Evolutionary conservation across 352 stramenopile genomes (phyloP).

Genomic region (Globisporangium sylvaticum): DNA sequence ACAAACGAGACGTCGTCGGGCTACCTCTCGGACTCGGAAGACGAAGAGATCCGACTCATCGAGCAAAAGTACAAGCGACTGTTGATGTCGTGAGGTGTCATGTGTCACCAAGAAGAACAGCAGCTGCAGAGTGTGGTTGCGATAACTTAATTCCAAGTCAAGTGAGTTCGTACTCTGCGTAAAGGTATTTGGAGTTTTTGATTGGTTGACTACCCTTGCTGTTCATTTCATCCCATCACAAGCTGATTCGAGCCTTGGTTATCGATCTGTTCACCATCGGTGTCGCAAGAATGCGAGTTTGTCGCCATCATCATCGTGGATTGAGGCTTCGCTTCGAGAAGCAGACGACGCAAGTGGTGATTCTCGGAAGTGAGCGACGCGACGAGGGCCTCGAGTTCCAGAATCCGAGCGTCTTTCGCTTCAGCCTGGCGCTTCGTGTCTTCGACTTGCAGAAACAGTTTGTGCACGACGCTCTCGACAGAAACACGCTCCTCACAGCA

Average conservation of each 20-base stretch:
- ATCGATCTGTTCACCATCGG: not conserved
- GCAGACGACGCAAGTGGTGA: not conserved
- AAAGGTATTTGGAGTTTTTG: not conserved
- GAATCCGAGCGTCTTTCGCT: constrained; percentile 21
- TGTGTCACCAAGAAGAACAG: not conserved
- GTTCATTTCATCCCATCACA: not conserved
- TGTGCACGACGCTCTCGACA: constrained; percentile 29
- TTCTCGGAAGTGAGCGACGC: constrained; percentile 20
- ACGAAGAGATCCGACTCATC: constrained; percentile 70
- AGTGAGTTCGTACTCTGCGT: not conserved
- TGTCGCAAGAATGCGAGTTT: not conserved
- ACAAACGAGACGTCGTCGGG: constrained; percentile 20
- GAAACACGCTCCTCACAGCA: constrained; percentile 23
- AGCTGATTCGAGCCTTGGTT: constrained; percentile 8
- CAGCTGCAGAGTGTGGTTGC: not conserved
- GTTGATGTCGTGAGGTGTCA: constrained; percentile 26
- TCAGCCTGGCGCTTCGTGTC: not conserved
- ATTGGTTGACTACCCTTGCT: not conserved
- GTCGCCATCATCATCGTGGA: too few relatives aligned
- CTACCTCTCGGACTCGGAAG: constrained; percentile 55
- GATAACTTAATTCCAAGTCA: not conserved
- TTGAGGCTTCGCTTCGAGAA: not conserved
- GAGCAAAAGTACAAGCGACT: constrained; percentile 70
- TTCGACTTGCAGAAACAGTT: constrained; percentile 26
- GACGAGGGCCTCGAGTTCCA: constrained; percentile 22